Evolutionary conservation across 352 stramenopile species (phyloP), one percentile per base, ranked within the genome.

Genomic region (Globisporangium solare): DNA sequence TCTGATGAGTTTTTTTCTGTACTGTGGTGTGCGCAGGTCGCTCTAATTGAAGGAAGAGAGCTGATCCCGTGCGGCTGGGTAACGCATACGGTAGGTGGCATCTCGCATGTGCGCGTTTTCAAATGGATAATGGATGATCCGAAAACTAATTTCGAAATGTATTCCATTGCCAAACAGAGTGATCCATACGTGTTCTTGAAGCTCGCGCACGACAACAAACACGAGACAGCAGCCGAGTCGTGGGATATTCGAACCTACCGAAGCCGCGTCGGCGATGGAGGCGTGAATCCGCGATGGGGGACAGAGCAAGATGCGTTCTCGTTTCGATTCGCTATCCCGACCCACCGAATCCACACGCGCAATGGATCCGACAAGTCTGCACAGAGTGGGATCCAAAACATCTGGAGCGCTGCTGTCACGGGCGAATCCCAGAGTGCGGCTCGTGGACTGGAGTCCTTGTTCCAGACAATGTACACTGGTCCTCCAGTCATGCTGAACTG

Each of bases 211-310:
- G 51, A 66, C 1, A 64, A 67, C 17, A 42, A 74, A 27, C 64
- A 57, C 17, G 63, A 61, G 1, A 66, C 82, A 24, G 71, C 61
- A 21, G 70, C 77, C 17, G 78, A 92, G 41, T 69, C 81, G 41
- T 94, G 83, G 83, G 79, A 67, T 63, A 67, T 94, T 21, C 72
- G 86, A 56, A 85, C 77, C 20, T 90, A 92, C 58, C 81, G 83
- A 27, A 91, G 79, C 49, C 64, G 76, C 24, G 71, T 79, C 45
- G 78, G 59, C 54, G 63, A 63, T 50, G 71, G 78, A 0, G 76
- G 79, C 5, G 66, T 77, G 20, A 83, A 86, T 56, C 79, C 83
- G 13, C 66, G 47, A 22, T 94, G 83, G 83, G 67, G 61, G 22
- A 15, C 57, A 3, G 43, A 50, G 0, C 68, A 89, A 7, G 86